A percentile compares a stretch with the other conserved stretches of the same genome.
These are phyloP conservation scores for Colletotrichum zoysiae DNA, from an alignment of 2,329 filamentous ascomycete genomes.

Conservation along the genomic window DNA sequence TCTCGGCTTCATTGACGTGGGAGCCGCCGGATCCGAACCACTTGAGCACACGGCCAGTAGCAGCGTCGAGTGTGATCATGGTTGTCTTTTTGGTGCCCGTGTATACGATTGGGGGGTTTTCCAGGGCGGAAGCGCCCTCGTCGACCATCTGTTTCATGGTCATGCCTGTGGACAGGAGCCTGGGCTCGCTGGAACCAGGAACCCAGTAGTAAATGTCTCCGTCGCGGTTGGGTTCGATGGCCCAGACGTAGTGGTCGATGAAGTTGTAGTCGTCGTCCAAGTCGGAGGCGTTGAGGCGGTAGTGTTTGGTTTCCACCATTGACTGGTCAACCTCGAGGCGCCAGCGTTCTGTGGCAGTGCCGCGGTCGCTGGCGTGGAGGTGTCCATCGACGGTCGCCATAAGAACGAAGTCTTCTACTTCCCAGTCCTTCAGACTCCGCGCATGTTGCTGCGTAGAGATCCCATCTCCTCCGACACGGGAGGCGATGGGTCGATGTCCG, in stretches of 20 bases:
- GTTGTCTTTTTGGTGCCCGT: conserved; percentile 92
- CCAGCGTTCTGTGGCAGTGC: conserved; percentile 88
- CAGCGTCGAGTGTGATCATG: conserved; percentile 89
- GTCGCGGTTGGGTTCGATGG: conserved; percentile 90
- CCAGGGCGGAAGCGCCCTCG: conserved; percentile 79
- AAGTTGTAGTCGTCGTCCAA: conserved; percentile 70
- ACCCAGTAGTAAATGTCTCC: conserved; percentile 90
- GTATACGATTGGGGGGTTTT: conserved; percentile 85
- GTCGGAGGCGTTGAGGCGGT: conserved; percentile 75
- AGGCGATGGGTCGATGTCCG: conserved; percentile 71
- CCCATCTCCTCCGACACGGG: conserved; percentile 66
- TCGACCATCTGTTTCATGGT: conserved; percentile 92
- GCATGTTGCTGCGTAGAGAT: conserved; percentile 88
- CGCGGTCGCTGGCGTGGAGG: conserved; percentile 90
- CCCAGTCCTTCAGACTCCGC: conserved; percentile 99
- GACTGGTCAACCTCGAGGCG: conserved; percentile 85
- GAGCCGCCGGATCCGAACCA: conserved; percentile 83
- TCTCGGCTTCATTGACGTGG: conserved; percentile 77
- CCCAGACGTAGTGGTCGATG: conserved; percentile 92
- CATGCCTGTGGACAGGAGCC: conserved; percentile 75
- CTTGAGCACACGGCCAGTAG: conserved; percentile 84
- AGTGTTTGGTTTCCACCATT: conserved; percentile 91
- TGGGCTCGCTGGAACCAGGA: conserved; percentile 70
- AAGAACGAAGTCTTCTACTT: conserved; percentile 99
- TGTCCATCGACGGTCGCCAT: conserved; percentile 99